Percentiles rank a stretch among this genome's conserved stretches.
phyloP scores from a whole-genome alignment of 2,329 filamentous ascomycete genomes.

The Cladosporium sp. region DNA sequence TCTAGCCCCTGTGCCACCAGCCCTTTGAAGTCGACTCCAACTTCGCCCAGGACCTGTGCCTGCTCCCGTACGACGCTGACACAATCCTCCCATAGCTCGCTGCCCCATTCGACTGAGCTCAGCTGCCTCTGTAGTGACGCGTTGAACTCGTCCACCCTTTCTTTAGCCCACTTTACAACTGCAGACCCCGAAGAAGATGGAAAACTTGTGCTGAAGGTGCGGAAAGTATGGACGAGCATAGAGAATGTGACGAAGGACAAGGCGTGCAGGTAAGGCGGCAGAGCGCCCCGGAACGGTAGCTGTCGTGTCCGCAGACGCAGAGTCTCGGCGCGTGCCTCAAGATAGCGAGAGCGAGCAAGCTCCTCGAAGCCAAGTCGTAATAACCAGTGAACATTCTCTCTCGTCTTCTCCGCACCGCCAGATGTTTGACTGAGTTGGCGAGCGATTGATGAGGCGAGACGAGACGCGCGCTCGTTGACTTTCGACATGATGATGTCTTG shows the following conservation, averaged over 20 bases:
- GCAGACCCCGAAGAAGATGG: slow-evolving; percentile 85
- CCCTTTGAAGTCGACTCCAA: slow-evolving; percentile 83
- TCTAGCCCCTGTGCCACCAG: slow-evolving; percentile 59
- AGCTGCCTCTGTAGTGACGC: slow-evolving; percentile 73
- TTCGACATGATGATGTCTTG: slow-evolving; percentile 91
- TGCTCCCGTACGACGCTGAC: slow-evolving; percentile 76
- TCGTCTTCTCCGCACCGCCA: slow-evolving; percentile 69
- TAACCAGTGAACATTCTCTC: slow-evolving; percentile 76
- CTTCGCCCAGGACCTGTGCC: slow-evolving; percentile 70
- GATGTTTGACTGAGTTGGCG: slow-evolving; percentile 73
- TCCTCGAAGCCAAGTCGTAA: slow-evolving; percentile 85
- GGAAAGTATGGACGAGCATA: slow-evolving; percentile 84
- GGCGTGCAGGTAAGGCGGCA: slow-evolving; percentile 90
- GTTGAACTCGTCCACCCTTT: slow-evolving; percentile 88
- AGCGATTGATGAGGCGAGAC: slow-evolving; percentile 68
- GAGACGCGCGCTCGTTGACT: slow-evolving; percentile 74
- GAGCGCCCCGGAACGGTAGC: slow-evolving; percentile 90
- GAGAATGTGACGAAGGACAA: slow-evolving; percentile 94
- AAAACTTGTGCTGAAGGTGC: slow-evolving; percentile 43
- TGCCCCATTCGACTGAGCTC: slow-evolving; percentile 73
- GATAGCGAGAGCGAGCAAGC: slow-evolving; percentile 76
- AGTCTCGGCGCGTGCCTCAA: slow-evolving; percentile 68
- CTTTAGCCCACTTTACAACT: slow-evolving; percentile 97
- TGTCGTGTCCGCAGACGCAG: slow-evolving; percentile 80
- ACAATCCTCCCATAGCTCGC: slow-evolving; percentile 73